A percentile compares a stretch with the other conserved stretches of the same genome.
These are phyloP conservation scores for Kodamaea ohmeri DNA, from an alignment of 1,139 yeast genomes.

Conservation along the genomic window DNA sequence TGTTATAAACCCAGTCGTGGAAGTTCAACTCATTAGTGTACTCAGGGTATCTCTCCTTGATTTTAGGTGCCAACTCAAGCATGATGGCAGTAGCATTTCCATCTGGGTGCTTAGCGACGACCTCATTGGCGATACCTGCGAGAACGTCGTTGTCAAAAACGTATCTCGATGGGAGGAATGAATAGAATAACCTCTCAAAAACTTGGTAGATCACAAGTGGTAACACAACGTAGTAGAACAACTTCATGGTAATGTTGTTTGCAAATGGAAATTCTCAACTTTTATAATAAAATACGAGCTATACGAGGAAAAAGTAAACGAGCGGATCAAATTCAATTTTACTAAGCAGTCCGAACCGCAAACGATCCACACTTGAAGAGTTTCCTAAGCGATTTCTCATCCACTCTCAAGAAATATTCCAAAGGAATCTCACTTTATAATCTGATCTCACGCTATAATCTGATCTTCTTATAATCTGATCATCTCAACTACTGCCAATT, in stretches of 20 bases:
- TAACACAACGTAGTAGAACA: constrained; percentile 17
- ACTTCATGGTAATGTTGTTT: constrained; percentile 15
- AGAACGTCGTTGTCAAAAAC: constrained; percentile 53
- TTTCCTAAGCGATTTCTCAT: no score
- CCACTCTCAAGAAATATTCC: no score
- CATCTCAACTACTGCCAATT: no score
- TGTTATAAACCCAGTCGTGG: constrained; percentile 92
- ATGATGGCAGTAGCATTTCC: constrained; percentile 63
- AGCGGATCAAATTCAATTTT: no score
- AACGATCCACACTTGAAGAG: no score
- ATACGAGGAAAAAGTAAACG: neutral
- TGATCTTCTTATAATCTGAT: no score
- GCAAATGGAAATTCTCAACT: neutral
- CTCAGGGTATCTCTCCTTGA: constrained; percentile 61
- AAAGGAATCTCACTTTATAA: no score
- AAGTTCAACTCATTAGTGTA: constrained; percentile 64
- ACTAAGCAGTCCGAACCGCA: no score
- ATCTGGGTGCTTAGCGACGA: constrained; percentile 51
- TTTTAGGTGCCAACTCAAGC: constrained; percentile 54
- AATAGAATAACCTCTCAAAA: constrained; percentile 45
- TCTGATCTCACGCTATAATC: no score
- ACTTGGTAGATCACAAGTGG: constrained; percentile 28
- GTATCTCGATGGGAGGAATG: constrained; percentile 70
- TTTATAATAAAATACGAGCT: neutral
- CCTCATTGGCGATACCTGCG: constrained; percentile 48